Conservation (phyloP, 2,329 filamentous ascomycete genomes). For the Dactylonectria estremocensis region DNA sequence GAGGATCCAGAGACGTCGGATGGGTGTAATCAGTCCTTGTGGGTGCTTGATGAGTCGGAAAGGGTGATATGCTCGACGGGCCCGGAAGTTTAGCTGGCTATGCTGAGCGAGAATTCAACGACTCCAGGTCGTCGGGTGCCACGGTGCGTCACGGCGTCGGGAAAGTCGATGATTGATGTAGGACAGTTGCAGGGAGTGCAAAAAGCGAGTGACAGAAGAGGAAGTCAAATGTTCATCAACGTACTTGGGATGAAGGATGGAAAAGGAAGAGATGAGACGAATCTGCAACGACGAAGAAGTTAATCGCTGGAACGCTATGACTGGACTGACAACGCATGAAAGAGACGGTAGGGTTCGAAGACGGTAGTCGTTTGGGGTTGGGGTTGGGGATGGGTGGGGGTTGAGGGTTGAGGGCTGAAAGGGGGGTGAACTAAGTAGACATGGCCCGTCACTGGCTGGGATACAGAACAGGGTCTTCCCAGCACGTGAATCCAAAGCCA, state of each 20-base stretch:
- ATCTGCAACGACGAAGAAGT: conserved; percentile 45
- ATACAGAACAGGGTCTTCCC: conserved; percentile 38
- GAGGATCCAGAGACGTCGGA: conserved; percentile 32
- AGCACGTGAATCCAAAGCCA: conserved; percentile 28
- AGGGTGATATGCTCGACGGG: conserved; percentile 36
- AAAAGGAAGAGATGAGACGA: conserved; percentile 49
- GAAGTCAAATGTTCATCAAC: conserved; percentile 35
- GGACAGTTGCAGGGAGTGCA: conserved; percentile 18
- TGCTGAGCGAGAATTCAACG: conserved; percentile 28
- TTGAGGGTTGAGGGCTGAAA: conserved; percentile 46
- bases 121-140: conserved; percentile 39
- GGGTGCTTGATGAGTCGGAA: conserved; percentile 41
- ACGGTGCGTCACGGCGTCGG: conserved; percentile 30
- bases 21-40: conserved; percentile 41
- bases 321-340: conserved; percentile 49
- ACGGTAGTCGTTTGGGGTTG: conserved; percentile 50
- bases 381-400: conserved; percentile 42
- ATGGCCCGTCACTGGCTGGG: conserved; percentile 25
- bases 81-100: conserved; percentile 32
- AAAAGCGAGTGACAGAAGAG: conserved; percentile 38
- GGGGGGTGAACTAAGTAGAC: conserved; percentile 44
- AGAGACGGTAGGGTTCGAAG: conserved; percentile 47
- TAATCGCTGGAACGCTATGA: conserved; percentile 45
- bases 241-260: conserved; percentile 38
- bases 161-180: conserved; percentile 31